Conservation (phyloP, 495 filamentous ascomycete genomes). For the Aspergillus steynii region DNA sequence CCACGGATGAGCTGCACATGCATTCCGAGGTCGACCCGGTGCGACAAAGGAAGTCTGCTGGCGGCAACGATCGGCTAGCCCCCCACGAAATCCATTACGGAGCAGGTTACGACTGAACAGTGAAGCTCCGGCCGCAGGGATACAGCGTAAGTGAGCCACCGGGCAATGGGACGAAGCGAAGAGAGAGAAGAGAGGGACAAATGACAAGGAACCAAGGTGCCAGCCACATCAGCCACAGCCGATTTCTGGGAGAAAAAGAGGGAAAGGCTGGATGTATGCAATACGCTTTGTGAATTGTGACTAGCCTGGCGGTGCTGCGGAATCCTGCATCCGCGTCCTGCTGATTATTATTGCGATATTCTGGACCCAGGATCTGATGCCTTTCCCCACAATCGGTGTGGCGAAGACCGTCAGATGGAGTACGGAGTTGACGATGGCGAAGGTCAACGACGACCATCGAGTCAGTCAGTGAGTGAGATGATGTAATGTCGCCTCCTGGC, state of each 20-base stretch:
- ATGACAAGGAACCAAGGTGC: constrained; percentile 5
- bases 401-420: background rate
- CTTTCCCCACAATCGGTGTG: background rate
- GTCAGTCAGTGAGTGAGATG: background rate
- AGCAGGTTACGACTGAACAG: background rate
- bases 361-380: background rate
- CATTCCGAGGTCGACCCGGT: constrained; percentile 9
- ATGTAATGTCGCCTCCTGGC: background rate
- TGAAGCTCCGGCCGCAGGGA: constrained; percentile 7
- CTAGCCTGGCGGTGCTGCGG: too few relatives aligned
- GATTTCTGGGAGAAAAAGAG: background rate
- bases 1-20: constrained; percentile 9
- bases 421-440: background rate
- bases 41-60: background rate
- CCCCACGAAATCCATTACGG: constrained; percentile 5
- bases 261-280: constrained; percentile 2
- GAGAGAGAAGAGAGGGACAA: background rate
- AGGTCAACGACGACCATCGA: background rate
- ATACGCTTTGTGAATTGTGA: background rate
- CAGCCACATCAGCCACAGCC: constrained; percentile 23
- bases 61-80: constrained; percentile 2
- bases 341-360: background rate
- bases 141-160: constrained; percentile 1
- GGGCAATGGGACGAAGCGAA: background rate
- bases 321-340: background rate